Conservation (phyloP, 805 yeast species). For the Wickerhamomyces strasburgensis region DNA sequence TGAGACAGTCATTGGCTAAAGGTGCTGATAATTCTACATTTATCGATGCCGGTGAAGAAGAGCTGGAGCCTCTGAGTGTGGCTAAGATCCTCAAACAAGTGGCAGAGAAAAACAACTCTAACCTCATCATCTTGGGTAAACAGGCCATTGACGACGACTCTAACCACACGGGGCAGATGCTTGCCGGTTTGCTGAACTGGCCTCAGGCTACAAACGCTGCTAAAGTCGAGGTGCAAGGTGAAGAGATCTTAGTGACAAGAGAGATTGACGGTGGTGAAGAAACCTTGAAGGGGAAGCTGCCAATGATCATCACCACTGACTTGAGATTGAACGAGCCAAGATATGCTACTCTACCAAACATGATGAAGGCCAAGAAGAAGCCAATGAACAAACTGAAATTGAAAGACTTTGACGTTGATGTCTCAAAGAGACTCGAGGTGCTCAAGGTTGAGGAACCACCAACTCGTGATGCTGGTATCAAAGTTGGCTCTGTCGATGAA, state of each 20-base stretch:
- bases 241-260: conserved; percentile 66
- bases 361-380: conserved; percentile 98
- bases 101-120: conserved; percentile 64
- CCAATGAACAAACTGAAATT: conserved; percentile 68
- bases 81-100: conserved; percentile 79
- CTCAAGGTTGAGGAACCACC: conserved; percentile 83
- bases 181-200: conserved; percentile 91
- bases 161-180: conserved; percentile 94
- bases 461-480: conserved; percentile 73
- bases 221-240: conserved; percentile 61
- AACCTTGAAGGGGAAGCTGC: conserved; percentile 69
- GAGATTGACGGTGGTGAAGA: conserved; percentile 97
- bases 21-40: conserved; percentile 88
- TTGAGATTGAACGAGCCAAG: conserved; percentile 92
- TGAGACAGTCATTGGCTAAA: conserved; percentile 88
- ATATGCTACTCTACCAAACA: conserved; percentile 90
- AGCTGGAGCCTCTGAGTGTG: conserved; percentile 81
- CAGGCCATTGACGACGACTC: conserved; percentile 96
- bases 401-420: conserved; percentile 62
- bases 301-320: conserved; percentile 87
- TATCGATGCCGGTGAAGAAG: conserved; percentile 67
- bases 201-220: conserved; percentile 96
- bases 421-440: conserved; percentile 58
- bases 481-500: conserved; percentile 78
- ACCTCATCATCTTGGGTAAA: conserved; percentile 86